Conservation (phyloP, 768 basidiomycete genomes). For the Mycena floridula region DNA sequence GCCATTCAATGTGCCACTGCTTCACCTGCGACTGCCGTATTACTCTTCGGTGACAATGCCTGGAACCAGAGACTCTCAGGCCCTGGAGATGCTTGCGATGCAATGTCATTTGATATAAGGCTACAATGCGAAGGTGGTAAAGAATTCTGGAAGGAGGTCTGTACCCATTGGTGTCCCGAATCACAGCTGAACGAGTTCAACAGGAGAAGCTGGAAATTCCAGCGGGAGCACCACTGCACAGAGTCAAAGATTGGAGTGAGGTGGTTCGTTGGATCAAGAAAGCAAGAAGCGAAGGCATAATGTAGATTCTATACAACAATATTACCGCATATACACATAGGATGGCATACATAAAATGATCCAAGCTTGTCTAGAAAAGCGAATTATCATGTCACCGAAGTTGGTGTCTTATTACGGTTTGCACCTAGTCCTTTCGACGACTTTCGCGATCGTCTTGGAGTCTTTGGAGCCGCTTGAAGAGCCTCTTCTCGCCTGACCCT, state of each 20-base stretch:
- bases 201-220: slow-evolving; percentile 39
- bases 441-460: no score
- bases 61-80: slow-evolving; percentile 64
- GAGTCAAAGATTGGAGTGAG: slow-evolving; percentile 61
- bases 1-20: slow-evolving; percentile 51
- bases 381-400: no score
- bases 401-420: no score
- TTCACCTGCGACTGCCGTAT: slow-evolving; percentile 44
- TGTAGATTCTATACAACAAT: no score
- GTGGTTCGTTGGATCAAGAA: slow-evolving; percentile 43
- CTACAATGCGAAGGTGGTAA: slow-evolving; percentile 39
- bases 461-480: background rate
- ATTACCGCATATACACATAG: no score
- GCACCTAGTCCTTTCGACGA: no score
- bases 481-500: slow-evolving; percentile 45
- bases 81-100: slow-evolving; percentile 37
- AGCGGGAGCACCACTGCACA: slow-evolving; percentile 37
- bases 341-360: no score
- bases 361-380: no score
- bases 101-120: slow-evolving; percentile 48
- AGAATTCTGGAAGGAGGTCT: slow-evolving; percentile 52
- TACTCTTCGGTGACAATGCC: slow-evolving; percentile 71
- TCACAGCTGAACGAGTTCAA: background rate
- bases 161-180: background rate
- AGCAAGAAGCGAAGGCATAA: slow-evolving; percentile 16